Evolutionary conservation across 2,329 filamentous ascomycete species (phyloP).

Genomic region (Alternaria ethzedia): DNA sequence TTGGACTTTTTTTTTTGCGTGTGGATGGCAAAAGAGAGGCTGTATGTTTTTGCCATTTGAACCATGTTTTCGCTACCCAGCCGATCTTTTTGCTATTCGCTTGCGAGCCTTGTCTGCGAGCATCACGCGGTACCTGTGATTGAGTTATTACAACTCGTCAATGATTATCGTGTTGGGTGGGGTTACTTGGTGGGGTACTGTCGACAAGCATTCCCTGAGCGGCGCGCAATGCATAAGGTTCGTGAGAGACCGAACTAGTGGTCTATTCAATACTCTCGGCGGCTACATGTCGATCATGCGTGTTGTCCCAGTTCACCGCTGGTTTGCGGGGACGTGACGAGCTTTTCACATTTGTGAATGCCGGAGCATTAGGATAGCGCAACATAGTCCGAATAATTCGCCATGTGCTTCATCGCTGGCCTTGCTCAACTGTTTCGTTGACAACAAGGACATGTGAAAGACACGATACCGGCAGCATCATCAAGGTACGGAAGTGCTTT

Average conservation of each 20-base stretch:
- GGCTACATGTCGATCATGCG: background rate
- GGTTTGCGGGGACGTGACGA: accelerated
- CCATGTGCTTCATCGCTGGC: background rate
- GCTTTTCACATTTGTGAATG: background rate
- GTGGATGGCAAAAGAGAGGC: background rate
- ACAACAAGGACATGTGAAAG: background rate
- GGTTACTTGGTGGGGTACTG: background rate
- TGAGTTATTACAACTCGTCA: no score
- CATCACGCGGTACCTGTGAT: no score
- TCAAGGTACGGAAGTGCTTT: background rate
- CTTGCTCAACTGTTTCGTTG: background rate
- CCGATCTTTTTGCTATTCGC: background rate
- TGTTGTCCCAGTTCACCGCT: background rate
- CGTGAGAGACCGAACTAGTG: background rate
- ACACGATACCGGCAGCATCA: background rate
- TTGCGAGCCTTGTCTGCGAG: background rate
- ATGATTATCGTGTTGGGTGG: background rate
- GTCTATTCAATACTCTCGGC: background rate
- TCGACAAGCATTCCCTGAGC: background rate
- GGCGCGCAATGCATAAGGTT: background rate
- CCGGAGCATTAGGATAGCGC: no score
- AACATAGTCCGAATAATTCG: no score
- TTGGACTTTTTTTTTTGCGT: background rate
- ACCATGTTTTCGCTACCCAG: no score
- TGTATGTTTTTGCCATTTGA: background rate